Evolutionary conservation across 805 yeast genomes (phyloP), one percentile per base, ranked within the genome.

Genomic region (Candida ponderosae): DNA sequence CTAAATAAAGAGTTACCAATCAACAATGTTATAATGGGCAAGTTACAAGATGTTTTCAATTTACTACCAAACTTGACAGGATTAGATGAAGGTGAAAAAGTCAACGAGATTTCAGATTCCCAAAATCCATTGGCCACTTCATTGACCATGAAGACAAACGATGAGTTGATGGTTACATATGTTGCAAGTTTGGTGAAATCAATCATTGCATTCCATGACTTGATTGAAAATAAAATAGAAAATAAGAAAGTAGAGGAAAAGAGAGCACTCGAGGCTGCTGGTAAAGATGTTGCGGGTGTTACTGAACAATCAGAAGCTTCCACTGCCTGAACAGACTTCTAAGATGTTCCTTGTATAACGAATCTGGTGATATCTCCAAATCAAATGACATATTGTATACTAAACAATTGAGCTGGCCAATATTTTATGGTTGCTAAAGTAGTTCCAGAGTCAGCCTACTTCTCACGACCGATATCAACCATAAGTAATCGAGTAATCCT

Each of bases 121-220:
- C 52, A 63, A 16, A 74, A 69, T 46, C 79, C 77, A 24, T 66
- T 93, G 44, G 70, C 82, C 17, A 72, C 80, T 37, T 94, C 97
- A 3, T 82, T 90, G 56, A 88, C 95, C 1, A 73, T 84, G 32
- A 93, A 90, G 63, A 87, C 98, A 3, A 94, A 93, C 56, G 99
- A 93, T 56, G 95, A 93, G 60, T 69, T 94, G 50, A 90, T 94
- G 98, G 74, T 87, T 54, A 77, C 93, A 19, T 94, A 94, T 58
- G 78, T 93, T 46, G 76, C 93, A 52, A 81, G 90, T 36, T 67
- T 93, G 51, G 96, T 93, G 18, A 76, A 97, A 56, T 84, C 97
- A 6, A 89, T 94, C 51, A 83, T 93, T 54, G 94, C 97, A 10
- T 90, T 93, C 73, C 96, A 93, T 62, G 95, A 93, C 59, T 73